Conservation (phyloP, 305 asterid species). For the Fraxinus greggii region DNA sequence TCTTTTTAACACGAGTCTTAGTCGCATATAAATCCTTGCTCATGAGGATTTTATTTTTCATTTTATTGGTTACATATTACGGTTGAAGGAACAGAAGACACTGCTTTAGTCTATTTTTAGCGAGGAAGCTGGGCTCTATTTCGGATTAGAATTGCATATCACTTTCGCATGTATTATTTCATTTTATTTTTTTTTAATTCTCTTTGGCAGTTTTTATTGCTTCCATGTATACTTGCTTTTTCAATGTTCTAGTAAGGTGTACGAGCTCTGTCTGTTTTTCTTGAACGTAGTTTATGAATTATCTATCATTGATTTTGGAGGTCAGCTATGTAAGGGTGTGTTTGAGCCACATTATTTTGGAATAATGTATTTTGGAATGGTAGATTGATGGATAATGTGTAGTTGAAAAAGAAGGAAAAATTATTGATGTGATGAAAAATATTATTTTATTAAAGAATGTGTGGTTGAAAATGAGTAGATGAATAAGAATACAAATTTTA, state of each 20-base stretch:
- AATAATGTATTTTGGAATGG: no score
- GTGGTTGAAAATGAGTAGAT: no score
- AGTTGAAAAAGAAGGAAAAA: no score
- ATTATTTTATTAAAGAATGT: no score
- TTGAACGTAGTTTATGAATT: neutral
- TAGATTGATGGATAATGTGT: no score
- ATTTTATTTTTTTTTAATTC: neutral
- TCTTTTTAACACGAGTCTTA: neutral
- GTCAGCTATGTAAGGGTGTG: neutral
- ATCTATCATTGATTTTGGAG: neutral
- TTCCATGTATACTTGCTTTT: neutral
- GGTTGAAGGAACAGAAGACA: neutral
- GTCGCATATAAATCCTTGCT: neutral
- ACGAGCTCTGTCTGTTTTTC: neutral
- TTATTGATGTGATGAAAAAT: no score
- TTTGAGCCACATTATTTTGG: no score
- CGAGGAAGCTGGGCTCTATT: neutral
- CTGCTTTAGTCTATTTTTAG: neutral
- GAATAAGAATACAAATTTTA: no score
- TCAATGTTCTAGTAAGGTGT: neutral
- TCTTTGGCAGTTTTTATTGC: neutral
- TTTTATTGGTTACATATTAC: neutral
- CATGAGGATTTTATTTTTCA: neutral
- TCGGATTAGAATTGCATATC: neutral
- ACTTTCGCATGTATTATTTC: neutral